These are phyloP conservation scores for Malassezia yamatoensis DNA, from an alignment of 1,284 basidiomycete species.

Conservation along the genomic window DNA sequence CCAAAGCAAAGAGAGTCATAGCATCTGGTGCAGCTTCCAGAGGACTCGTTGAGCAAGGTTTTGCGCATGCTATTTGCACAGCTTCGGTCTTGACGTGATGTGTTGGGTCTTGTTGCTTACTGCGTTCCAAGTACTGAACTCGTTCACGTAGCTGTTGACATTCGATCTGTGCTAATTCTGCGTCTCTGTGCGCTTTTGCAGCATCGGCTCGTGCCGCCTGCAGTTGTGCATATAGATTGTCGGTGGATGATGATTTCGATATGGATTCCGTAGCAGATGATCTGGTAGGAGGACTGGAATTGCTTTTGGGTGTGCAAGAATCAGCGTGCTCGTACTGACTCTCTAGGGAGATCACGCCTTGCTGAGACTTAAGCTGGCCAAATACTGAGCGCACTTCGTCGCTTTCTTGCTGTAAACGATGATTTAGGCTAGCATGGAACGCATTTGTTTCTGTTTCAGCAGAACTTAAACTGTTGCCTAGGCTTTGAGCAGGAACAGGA, in stretches of 20 bases:
- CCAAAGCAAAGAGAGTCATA: background rate
- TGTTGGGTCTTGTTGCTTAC: too few relatives aligned
- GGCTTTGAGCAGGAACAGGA: background rate
- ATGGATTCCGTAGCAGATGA: background rate
- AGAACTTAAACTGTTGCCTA: background rate
- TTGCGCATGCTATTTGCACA: too few relatives aligned
- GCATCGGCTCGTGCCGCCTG: background rate
- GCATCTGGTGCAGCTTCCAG: background rate
- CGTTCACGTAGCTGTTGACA: conserved; percentile 8
- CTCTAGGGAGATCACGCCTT: conserved; percentile 7
- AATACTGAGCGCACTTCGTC: conserved; percentile 14
- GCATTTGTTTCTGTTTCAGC: conserved; percentile 4
- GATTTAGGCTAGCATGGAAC: background rate
- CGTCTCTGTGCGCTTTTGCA: background rate
- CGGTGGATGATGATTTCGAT: background rate
- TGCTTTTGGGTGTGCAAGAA: background rate
- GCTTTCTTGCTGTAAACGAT: conserved; percentile 3
- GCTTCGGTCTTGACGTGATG: too few relatives aligned
- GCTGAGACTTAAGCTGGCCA: conserved; percentile 11
- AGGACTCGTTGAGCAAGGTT: background rate
- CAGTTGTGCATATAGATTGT: conserved; percentile 8
- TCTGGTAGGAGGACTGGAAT: background rate
- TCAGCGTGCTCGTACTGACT: background rate
- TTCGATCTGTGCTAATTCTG: background rate
- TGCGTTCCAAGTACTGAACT: background rate